Evolutionary conservation across 2,329 filamentous ascomycete genomes (phyloP), one percentile per base, ranked within the genome.

Genomic region (Echinosphaeria canescens): DNA sequence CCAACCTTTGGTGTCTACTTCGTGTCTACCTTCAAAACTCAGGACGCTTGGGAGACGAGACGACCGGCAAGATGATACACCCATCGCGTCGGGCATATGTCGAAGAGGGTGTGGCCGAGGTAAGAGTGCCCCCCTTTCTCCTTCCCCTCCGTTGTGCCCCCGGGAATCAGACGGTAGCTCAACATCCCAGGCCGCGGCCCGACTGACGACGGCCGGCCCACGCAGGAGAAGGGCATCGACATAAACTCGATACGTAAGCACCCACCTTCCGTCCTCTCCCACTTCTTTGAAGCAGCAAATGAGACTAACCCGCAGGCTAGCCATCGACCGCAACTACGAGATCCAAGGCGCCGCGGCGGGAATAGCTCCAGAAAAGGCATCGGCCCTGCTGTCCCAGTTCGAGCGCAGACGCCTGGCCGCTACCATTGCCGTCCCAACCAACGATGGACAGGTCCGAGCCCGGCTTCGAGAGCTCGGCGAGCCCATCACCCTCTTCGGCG

Each of bases 1-100:
- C n/a, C n/a, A n/a, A n/a, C n/a, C n/a, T n/a, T n/a, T n/a, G n/a
- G n/a, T n/a, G n/a, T n/a, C n/a, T n/a, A n/a, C n/a, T n/a, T n/a
- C n/a, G n/a, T n/a, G n/a, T n/a, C n/a, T n/a, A n/a, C n/a, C n/a
- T n/a, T n/a, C n/a, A n/a, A n/a, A n/a, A n/a, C n/a, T n/a, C n/a
- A n/a, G n/a, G n/a, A n/a, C n/a, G n/a, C n/a, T n/a, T n/a, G n/a
- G n/a, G n/a, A n/a, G n/a, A n/a, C n/a, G n/a, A n/a, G n/a, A n/a
- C n/a, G n/a, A n/a, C n/a, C n/a, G n/a, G n/a, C n/a, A n/a, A n/a
- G 17, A 69, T 63, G 54, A 70, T 91, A 56, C 85, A 93, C 56
- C 85, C 85, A 31, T 71, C 85, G 47, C 69, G 88, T 36, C 75
- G 85, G 51, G 85, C 85, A 23, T 93, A 90, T 50, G 82, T 95